Conservation (phyloP, 306 rosid species). For the Quercus agrifolia region DNA sequence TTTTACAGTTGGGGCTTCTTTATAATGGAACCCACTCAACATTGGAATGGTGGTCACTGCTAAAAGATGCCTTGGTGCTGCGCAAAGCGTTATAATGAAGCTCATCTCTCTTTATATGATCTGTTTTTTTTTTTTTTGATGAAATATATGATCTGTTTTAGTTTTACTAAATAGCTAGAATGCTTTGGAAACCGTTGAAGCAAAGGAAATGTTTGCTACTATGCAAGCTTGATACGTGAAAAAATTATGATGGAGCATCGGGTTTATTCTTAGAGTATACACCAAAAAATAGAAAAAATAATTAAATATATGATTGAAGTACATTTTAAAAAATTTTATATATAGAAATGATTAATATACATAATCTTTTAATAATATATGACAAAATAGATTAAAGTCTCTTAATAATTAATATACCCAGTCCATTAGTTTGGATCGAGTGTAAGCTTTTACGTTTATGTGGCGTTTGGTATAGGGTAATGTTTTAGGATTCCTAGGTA, state of each 20-base stretch:
- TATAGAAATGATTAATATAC: no score
- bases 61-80: background rate
- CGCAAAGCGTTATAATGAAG: background rate
- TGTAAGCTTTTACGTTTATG: no score
- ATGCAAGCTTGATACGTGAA: background rate
- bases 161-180: background rate
- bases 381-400: no score
- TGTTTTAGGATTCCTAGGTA: no score
- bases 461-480: no score
- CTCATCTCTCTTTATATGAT: background rate
- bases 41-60: background rate
- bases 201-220: background rate
- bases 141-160: background rate
- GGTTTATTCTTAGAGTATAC: background rate
- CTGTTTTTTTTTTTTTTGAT: background rate
- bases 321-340: no score
- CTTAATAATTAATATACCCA: no score
- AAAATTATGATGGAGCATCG: background rate
- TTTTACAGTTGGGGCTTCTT: constrained; percentile 1
- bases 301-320: no score
- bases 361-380: no score
- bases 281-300: no score
- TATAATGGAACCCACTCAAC: constrained; percentile 1
- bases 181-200: background rate
- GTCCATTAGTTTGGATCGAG: no score